These are phyloP conservation scores for Backusella australiensis DNA, from an alignment of 192 early-diverging fungal genomes.

Conservation along the genomic window DNA sequence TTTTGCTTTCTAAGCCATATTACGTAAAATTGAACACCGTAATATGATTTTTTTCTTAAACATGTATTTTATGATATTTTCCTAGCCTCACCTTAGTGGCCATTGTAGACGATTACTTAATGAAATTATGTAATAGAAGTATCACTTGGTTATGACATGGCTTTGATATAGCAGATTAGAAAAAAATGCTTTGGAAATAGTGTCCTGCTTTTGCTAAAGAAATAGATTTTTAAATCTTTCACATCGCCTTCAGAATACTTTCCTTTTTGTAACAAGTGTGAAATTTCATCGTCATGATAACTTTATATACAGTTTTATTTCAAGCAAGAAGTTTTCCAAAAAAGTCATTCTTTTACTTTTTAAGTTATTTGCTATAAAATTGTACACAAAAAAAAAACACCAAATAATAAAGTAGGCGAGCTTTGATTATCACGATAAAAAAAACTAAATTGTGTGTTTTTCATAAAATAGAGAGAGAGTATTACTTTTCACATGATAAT, in stretches of 20 bases:
- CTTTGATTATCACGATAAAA: not conserved
- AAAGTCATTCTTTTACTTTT: slow-evolving; percentile 10
- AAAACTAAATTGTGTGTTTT: not conserved
- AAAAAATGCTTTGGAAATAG: no score
- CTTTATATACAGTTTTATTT: not conserved
- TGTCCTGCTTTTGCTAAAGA: no score
- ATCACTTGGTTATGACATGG: not conserved
- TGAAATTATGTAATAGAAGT: not conserved
- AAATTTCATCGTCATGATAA: no score
- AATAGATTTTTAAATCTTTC: no score
- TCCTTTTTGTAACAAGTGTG: no score
- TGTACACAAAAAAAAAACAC: not conserved
- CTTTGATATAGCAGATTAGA: not conserved
- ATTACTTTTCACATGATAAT: not conserved
- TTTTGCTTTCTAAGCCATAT: no score
- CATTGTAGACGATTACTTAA: not conserved
- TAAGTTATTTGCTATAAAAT: not conserved
- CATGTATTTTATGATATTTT: no score
- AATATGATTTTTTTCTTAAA: no score
- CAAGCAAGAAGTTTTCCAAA: not conserved
- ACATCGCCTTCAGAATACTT: no score
- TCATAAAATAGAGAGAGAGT: not conserved
- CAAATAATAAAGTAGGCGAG: not conserved
- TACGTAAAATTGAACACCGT: no score
- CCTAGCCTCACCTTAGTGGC: no score